Conservation (phyloP, 805 yeast species). For the Ogataea corticis region DNA sequence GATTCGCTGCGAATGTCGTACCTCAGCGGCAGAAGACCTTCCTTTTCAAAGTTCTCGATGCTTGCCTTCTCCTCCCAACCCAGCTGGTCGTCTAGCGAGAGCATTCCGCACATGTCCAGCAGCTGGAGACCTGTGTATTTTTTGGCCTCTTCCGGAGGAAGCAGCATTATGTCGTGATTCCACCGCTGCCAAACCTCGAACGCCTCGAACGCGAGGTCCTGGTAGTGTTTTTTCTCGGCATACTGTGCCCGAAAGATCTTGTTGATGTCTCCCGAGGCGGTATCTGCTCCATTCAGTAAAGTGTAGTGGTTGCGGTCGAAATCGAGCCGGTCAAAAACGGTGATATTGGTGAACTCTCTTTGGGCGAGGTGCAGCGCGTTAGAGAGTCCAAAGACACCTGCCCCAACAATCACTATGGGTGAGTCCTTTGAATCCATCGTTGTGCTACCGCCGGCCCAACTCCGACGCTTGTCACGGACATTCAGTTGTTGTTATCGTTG, state of each 20-base stretch:
- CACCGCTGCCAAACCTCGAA: slow-evolving; percentile 28
- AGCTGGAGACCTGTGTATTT: slow-evolving; percentile 25
- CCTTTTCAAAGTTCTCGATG: slow-evolving; percentile 25
- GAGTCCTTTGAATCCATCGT: slow-evolving; percentile 17
- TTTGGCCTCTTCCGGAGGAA: slow-evolving; percentile 28
- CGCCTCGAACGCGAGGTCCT: slow-evolving; percentile 31
- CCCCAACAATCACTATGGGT: slow-evolving; percentile 47
- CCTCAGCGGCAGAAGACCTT: slow-evolving; percentile 31
- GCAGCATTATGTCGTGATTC: slow-evolving; percentile 24
- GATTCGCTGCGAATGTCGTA: slow-evolving; percentile 30
- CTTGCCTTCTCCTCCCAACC: slow-evolving; percentile 30
- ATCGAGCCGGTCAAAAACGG: slow-evolving; percentile 40
- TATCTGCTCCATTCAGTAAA: slow-evolving; percentile 40
- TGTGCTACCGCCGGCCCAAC: too few species aligned
- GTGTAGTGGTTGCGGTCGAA: slow-evolving; percentile 30
- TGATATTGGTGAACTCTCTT: slow-evolving; percentile 37
- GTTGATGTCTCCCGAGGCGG: slow-evolving; percentile 42
- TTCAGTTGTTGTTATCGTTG: too few species aligned
- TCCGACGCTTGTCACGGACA: too few species aligned
- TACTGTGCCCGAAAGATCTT: slow-evolving; percentile 41
- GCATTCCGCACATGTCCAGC: slow-evolving; percentile 31
- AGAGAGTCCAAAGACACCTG: slow-evolving; percentile 58
- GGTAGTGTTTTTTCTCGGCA: slow-evolving; percentile 38
- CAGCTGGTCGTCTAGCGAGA: slow-evolving; percentile 29
- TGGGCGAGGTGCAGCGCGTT: slow-evolving; percentile 43